A percentile compares a stretch with the other conserved stretches of the same genome.
phyloP scores from a whole-genome alignment of 169 alveolate genomes.

The Besnoitia besnoiti region DNA sequence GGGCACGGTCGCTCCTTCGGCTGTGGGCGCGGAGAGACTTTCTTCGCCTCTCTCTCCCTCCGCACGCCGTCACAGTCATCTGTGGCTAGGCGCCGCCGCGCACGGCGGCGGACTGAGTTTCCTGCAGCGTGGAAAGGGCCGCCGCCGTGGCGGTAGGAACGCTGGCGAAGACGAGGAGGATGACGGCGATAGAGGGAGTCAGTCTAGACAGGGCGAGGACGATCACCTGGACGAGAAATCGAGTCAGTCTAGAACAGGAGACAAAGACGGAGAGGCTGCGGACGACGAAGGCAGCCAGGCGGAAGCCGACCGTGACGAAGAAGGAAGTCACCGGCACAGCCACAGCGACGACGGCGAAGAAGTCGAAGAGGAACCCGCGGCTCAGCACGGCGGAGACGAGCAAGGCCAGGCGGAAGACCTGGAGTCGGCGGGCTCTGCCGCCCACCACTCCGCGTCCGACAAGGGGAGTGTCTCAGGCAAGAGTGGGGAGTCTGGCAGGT shows the following conservation, averaged over 20 bases:
- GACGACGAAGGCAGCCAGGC: background rate
- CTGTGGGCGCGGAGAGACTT: too few relatives aligned
- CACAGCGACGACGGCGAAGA: background rate
- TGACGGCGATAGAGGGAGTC: too few relatives aligned
- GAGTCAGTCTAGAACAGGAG: background rate
- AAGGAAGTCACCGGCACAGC: background rate
- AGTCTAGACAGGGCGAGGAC: too few relatives aligned
- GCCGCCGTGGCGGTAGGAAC: too few relatives aligned
- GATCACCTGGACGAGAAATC: too few relatives aligned
- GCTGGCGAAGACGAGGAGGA: too few relatives aligned
- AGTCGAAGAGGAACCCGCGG: background rate
- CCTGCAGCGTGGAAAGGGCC: too few relatives aligned
- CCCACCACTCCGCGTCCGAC: background rate
- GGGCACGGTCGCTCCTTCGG: too few relatives aligned
- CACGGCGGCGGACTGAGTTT: too few relatives aligned
- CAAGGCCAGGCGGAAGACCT: background rate
- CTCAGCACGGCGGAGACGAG: background rate
- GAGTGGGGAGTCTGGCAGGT: background rate
- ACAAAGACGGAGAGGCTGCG: background rate
- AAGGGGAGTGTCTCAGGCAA: background rate
- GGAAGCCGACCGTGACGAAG: background rate
- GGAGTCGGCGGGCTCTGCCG: background rate
- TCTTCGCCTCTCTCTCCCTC: too few relatives aligned
- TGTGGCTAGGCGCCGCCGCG: too few relatives aligned
- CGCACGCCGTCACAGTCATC: too few relatives aligned